phyloP scores from a whole-genome alignment of 2,329 filamentous ascomycete species.

The Polychaeton citri region DNA sequence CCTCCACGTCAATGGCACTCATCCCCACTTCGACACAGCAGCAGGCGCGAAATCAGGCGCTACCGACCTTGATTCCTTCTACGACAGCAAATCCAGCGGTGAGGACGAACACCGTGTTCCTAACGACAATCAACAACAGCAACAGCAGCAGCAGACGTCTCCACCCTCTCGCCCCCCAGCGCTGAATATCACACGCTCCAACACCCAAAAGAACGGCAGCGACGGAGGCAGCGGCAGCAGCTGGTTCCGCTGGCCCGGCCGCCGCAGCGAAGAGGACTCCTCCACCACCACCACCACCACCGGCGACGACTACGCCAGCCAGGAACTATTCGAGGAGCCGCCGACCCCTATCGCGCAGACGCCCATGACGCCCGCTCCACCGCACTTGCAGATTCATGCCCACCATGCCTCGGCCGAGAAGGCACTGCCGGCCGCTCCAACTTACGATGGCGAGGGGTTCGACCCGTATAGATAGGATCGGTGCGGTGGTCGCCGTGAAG shows the following conservation, averaged over 20 bases:
- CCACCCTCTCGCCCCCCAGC: neutral
- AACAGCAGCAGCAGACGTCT: too few relatives aligned
- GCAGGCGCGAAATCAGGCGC: neutral
- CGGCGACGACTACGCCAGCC: neutral
- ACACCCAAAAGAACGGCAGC: neutral
- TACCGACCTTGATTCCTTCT: neutral
- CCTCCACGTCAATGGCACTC: neutral
- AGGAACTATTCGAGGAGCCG: neutral
- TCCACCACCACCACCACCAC: too few relatives aligned
- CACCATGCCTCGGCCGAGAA: neutral
- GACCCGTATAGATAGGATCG: conserved; percentile 1
- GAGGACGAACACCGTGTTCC: neutral
- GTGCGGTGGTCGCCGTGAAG: too few relatives aligned
- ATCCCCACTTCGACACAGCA: neutral
- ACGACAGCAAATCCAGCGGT: neutral
- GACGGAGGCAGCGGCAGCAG: neutral
- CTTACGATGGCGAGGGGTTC: neutral
- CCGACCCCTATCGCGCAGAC: neutral
- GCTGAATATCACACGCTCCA: neutral
- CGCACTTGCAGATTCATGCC: neutral
- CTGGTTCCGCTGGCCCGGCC: neutral
- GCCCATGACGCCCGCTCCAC: neutral
- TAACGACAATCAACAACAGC: neutral
- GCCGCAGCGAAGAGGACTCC: neutral
- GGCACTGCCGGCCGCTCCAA: neutral